Evolutionary conservation across 2,329 filamentous ascomycete species (phyloP), one percentile per base, ranked within the genome.

Genomic region (Penicillium sp.): DNA sequence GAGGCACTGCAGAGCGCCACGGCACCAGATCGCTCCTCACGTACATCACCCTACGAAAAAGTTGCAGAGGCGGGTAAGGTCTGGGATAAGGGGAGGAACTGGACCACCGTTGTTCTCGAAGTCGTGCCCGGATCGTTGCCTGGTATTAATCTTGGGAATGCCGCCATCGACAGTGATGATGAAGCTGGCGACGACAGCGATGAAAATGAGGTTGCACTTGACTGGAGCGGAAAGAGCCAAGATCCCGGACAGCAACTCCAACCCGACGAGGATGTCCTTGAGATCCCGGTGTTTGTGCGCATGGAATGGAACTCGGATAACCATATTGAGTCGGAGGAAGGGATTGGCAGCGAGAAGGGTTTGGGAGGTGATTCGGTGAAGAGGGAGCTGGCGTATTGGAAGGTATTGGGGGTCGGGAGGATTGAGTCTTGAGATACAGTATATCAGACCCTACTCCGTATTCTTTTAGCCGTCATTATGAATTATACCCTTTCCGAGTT

Each of bases 341-440:
- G 66, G 63, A 69, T 70, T 57, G 71, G 68, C 71, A 76, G 74
- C n/a, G 50, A 44, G 7, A 35, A 23, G 23, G 48, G 38, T 8
- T 31, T 35, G 26, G 51, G 30, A 75, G 87, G 86, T 49, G 86
- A 82, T 52, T 89, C 85, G 75, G 91, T 94, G 78, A 94, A 89
- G 81, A 87, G 91, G 72, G 95, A 98, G 75, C 80, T 98, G 77
- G 93, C 93, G 59, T 98, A 97, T 78, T 99, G 95, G 95, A 93
- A 91, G 80, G 93, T 96, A 21, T 82, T 98, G 41, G 94, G 94
- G 3, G 86, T 96, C 61, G 95, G 95, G 9, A 88, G 88, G 71
- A 95, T 98, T 71, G 86, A 81, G 67, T 46, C 49, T 30, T 48
- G 46, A 48, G 3, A 13, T 56, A 21, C 21, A 21, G 21, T 21